Evolutionary conservation across 192 early-diverging fungal species (phyloP), one percentile per base, ranked within the genome.

Genomic region (Umbelopsis ramanniana): DNA sequence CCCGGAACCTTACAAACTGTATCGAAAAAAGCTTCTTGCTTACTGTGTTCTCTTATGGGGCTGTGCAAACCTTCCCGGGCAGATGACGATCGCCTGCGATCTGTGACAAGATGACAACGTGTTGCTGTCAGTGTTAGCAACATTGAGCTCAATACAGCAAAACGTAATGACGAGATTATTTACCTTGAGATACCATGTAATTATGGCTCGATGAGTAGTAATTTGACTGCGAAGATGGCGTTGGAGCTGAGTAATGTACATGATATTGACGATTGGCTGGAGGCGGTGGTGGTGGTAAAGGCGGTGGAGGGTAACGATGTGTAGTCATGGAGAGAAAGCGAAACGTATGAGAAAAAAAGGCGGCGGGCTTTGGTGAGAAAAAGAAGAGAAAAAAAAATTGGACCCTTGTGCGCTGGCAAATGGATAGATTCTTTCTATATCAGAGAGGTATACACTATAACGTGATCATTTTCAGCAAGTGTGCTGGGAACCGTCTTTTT

Each of bases 61-160:
- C 57, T 63, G n/a, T 63, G 57, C 33, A 29, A 29, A 26, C 57
- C 19, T 35, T 35, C 57, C 15, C 33, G 57, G 17, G 57, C 33
- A 63, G 33, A 35, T 14, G 57, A 63, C 17, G 57, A 63, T 63
- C 57, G 57, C 57, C 57, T 63, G 57, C 57, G 57, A 63, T 63
- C 57, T 63, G 48, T 50, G 26, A 63, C 26, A 14, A 63, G 6
- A 63, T 63, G 57, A 63, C 15, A 63, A 14, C 26, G 15, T 63
- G 33, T 6, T 15, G 17, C 29, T 29, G 11, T 43, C 6, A 43
- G 40, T 43, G 8, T 43, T 5, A 1, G 40, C 40, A 11, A 43
- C 1, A 11, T 43, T 43, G 11, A 43, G 11, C 11, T 0, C 6
- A 11, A 12, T 43, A 11, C 0, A 43, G 6, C 11, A 43, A 43